A percentile compares a stretch with the other conserved stretches of the same genome.
Evolutionary conservation across 140 eudicot genomes (phyloP).

Genomic region (Ambrosia hybrid): DNA sequence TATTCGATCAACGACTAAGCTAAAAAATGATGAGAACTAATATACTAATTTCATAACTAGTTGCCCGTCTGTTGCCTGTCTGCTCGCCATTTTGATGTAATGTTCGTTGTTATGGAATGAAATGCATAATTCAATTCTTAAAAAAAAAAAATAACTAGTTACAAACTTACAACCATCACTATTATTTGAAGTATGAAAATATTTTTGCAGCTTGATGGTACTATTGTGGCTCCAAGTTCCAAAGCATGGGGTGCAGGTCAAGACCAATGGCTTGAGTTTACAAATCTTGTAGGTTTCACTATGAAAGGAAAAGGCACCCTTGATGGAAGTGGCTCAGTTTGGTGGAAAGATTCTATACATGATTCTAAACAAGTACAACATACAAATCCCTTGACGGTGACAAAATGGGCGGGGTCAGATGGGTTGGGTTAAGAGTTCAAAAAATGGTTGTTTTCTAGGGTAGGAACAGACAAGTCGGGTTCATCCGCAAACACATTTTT

Average conservation of each 20-base stretch:
- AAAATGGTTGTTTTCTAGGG: neutral
- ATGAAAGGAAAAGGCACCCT: slow-evolving; percentile 64
- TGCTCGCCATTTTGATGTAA: no score
- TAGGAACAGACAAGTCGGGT: no score
- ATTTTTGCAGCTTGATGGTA: slow-evolving; percentile 74
- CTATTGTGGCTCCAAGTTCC: slow-evolving; percentile 65
- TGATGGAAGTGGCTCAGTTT: slow-evolving; percentile 79
- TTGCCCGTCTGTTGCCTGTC: no score
- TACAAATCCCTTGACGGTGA: neutral
- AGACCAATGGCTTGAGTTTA: slow-evolving; percentile 71
- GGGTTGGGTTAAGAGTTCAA: neutral
- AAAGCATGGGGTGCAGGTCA: slow-evolving; percentile 49
- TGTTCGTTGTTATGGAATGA: no score
- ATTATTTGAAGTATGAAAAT: neutral
- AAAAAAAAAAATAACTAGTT: no score
- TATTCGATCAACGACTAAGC: neutral
- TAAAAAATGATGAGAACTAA: no score
- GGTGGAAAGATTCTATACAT: slow-evolving; percentile 56
- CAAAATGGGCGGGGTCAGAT: neutral
- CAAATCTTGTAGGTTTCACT: slow-evolving; percentile 57
- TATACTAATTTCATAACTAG: neutral
- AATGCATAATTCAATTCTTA: no score
- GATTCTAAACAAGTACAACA: slow-evolving; percentile 31
- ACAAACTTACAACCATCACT: neutral
- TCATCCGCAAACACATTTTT: no score